These are phyloP conservation scores for Nitzschia sp. DNA, from an alignment of 108 stramenopile species.

Conservation along the genomic window DNA sequence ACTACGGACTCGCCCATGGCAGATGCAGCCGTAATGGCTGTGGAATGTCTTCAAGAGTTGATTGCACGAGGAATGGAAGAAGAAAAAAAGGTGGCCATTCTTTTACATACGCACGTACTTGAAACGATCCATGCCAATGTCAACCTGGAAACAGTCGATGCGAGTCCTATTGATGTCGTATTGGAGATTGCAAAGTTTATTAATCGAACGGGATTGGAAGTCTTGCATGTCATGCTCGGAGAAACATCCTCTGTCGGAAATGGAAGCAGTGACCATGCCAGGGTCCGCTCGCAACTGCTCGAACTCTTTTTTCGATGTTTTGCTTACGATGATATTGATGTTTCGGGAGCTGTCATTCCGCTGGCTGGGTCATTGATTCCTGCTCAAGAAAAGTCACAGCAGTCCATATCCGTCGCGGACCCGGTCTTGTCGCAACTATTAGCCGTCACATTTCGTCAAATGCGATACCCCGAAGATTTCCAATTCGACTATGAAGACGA, in stretches of 20 bases:
- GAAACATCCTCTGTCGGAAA: background rate
- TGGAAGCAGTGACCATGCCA: constrained; percentile 7
- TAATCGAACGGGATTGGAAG: constrained; percentile 54
- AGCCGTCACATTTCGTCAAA: constrained; percentile 56
- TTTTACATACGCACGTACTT: constrained; percentile 40
- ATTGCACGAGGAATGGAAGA: constrained; percentile 69
- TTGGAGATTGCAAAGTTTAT: constrained; percentile 69
- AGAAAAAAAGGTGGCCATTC: constrained; percentile 46
- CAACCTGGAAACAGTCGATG: constrained; percentile 38
- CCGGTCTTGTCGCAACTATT: constrained; percentile 42
- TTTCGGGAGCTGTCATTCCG: constrained; percentile 72
- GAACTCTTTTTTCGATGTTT: constrained; percentile 68
- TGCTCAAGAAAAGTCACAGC: constrained; percentile 12
- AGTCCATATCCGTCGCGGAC: background rate
- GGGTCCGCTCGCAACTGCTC: constrained; percentile 33
- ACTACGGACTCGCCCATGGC: constrained; percentile 20
- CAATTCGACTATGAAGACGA: constrained; percentile 74
- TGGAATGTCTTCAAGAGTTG: constrained; percentile 56
- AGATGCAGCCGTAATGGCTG: constrained; percentile 46
- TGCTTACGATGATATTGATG: constrained; percentile 78
- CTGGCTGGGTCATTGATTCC: constrained; percentile 33
- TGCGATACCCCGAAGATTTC: constrained; percentile 71
- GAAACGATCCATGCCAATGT: constrained; percentile 38
- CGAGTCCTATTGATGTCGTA: constrained; percentile 52
- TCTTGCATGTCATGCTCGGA: constrained; percentile 29